A percentile compares a stretch with the other conserved stretches of the same genome.
phyloP scores from a whole-genome alignment of 2,329 filamentous ascomycete genomes.

The Lachnellula cervina region DNA sequence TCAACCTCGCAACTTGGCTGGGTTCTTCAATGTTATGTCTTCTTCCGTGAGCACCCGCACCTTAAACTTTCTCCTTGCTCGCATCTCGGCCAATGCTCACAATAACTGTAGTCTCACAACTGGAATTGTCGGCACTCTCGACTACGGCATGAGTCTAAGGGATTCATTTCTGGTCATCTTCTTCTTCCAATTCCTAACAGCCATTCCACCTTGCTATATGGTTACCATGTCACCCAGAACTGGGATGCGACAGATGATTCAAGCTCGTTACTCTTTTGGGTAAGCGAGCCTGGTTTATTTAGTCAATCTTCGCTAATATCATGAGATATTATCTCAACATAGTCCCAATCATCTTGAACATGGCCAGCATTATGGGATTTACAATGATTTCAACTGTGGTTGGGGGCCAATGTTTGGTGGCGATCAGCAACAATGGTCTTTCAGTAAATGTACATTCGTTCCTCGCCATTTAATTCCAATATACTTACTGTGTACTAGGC shows the following conservation, averaged over 20 bases:
- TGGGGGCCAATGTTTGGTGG: conserved; percentile 54
- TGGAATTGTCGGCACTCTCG: conserved; percentile 55
- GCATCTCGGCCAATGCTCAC: background rate
- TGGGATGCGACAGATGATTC: conserved; percentile 62
- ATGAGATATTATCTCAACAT: no score
- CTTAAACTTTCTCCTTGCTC: conserved; percentile 4
- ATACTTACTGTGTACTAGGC: no score
- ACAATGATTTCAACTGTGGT: conserved; percentile 57
- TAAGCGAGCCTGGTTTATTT: conserved; percentile 25
- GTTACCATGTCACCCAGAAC: conserved; percentile 56
- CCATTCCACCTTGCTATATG: conserved; percentile 50
- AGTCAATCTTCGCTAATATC: no score
- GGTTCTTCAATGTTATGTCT: conserved; percentile 45
- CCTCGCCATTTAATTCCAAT: no score
- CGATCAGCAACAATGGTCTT: conserved; percentile 37
- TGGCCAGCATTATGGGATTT: conserved; percentile 60
- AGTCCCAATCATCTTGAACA: conserved; percentile 44
- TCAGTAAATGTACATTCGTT: no score
- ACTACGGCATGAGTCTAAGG: conserved; percentile 49
- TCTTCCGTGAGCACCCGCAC: conserved; percentile 43
- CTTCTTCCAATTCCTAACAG: conserved; percentile 56
- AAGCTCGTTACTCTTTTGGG: conserved; percentile 60
- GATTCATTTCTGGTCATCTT: conserved; percentile 51
- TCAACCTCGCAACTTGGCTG: conserved; percentile 55
- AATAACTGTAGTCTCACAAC: conserved; percentile 48